A percentile compares a stretch with the other conserved stretches of the same genome.
These are phyloP conservation scores for Ceratobasidium sp. DNA, from an alignment of 1,284 basidiomycete species.

Conservation along the genomic window DNA sequence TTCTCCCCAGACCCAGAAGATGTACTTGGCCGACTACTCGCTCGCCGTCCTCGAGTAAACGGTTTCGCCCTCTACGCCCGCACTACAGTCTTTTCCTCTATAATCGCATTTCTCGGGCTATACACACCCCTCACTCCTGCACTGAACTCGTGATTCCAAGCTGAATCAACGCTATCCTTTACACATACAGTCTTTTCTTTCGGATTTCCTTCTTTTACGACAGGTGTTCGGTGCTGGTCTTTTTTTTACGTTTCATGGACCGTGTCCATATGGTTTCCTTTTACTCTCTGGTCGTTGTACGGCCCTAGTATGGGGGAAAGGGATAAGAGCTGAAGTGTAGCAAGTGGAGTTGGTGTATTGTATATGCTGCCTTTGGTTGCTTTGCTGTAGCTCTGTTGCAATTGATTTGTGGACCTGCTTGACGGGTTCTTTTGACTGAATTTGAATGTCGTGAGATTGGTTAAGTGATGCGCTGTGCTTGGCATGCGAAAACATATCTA, in stretches of 20 bases:
- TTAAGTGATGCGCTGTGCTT: too few species aligned
- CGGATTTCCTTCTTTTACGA: background rate
- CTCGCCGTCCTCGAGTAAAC: constrained; percentile 44
- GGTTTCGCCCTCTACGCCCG: background rate
- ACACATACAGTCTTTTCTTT: constrained; percentile 20
- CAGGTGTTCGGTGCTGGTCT: background rate
- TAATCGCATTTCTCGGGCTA: background rate
- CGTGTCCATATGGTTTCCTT: background rate
- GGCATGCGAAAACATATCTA: too few species aligned
- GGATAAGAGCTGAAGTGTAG: background rate
- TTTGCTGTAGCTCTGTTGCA: background rate
- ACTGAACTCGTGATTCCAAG: constrained; percentile 13
- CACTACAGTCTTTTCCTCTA: background rate
- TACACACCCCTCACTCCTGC: background rate
- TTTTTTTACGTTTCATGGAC: background rate
- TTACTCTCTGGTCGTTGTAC: constrained; percentile 7
- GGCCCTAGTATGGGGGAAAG: background rate
- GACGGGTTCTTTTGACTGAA: background rate
- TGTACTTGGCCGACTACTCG: constrained; percentile 68
- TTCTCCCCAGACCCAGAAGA: constrained; percentile 65
- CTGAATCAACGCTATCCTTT: background rate
- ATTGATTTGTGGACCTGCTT: constrained; percentile 12
- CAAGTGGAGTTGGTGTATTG: background rate
- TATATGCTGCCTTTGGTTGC: background rate
- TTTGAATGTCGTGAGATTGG: background rate